These are phyloP conservation scores for Cystofilobasidium ferigula DNA, from an alignment of 768 basidiomycete genomes.

Conservation along the genomic window DNA sequence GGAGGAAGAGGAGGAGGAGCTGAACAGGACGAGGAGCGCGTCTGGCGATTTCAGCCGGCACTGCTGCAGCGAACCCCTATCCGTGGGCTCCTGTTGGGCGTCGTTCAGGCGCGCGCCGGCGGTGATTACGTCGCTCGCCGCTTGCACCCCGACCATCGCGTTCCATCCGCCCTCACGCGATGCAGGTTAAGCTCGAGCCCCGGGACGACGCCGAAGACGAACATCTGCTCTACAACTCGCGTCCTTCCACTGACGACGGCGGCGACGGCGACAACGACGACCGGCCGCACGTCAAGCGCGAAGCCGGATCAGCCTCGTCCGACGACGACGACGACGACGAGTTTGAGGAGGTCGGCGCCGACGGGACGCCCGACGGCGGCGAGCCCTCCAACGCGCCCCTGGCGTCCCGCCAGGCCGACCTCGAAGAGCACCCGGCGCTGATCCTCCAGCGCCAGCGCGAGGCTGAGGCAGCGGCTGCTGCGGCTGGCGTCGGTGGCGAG, in stretches of 20 bases:
- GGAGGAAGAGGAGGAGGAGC: background rate
- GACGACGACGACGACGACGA: constrained; percentile 7
- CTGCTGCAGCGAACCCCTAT: too few species aligned
- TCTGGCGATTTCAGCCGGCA: too few species aligned
- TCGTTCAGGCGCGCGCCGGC: too few species aligned
- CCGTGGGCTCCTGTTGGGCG: too few species aligned
- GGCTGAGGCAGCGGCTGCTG: constrained; percentile 2
- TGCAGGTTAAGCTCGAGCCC: constrained; percentile 1
- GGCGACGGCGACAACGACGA: background rate
- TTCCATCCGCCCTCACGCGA: background rate
- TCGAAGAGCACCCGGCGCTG: constrained; percentile 17
- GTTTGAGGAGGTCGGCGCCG: constrained; percentile 18
- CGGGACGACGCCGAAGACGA: background rate
- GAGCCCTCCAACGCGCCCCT: background rate
- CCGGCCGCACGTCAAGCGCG: background rate
- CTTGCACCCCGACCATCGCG: background rate
- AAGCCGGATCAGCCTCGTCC: background rate
- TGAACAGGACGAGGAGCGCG: too few species aligned
- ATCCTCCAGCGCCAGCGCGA: constrained; percentile 12
- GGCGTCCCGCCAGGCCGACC: constrained; percentile 12
- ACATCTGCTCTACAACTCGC: background rate
- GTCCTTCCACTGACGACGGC: background rate
- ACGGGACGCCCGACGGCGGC: background rate
- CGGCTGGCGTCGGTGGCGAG: background rate
- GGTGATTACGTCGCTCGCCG: background rate